Evolutionary conservation across 2,329 filamentous ascomycete species (phyloP), one percentile per base, ranked within the genome.

Genomic region (Colletotrichum lindemuthianum): DNA sequence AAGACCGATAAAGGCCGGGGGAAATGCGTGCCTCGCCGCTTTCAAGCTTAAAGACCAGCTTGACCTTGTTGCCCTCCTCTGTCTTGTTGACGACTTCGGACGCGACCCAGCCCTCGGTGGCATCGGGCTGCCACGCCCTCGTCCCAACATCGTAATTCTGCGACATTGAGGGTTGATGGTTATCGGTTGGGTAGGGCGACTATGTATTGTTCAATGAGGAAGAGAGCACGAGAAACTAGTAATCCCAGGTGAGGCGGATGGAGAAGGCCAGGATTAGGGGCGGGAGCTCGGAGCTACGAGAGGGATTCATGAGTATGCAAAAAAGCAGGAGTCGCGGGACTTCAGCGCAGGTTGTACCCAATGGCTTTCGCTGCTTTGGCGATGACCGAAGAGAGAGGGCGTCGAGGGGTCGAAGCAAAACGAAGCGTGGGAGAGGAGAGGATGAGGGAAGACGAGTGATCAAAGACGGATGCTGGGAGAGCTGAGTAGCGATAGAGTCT

Each of bases 91-190:
- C 85, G 72, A 99, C 91, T 85, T 98, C 94, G 50, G 96, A 97
- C 76, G 94, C 92, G 78, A 99, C 89, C 95, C 96, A 99, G 81
- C 96, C 96, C 81, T 99, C 95, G 67, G 92, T 92, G 77, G 88
- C 83, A 84, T 99, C 96, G 73, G 96, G 94, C 87, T 98, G 96
- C 96, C 96, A 99, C 77, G 94, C 96, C 87, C 93, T 90, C 74
- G 95, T 98, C 76, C 95, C 96, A 76, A 97, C 88, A 85, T 98
- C 94, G 83, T 96, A 98, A 77, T 88, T 92, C 81, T 96, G 92
- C 83, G 93, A 92, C 94, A 97, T 97, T 80, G 76, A 70, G 63
- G 36, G 36, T 12, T 15, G 40, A 32, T 43, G 54, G 47, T 8
- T 16, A 63, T 45, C 36, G 24, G 24, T 24, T 24, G 24, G 24